These are phyloP conservation scores for Penicillium diatomitis DNA, from an alignment of 495 filamentous ascomycete species.

Conservation along the genomic window DNA sequence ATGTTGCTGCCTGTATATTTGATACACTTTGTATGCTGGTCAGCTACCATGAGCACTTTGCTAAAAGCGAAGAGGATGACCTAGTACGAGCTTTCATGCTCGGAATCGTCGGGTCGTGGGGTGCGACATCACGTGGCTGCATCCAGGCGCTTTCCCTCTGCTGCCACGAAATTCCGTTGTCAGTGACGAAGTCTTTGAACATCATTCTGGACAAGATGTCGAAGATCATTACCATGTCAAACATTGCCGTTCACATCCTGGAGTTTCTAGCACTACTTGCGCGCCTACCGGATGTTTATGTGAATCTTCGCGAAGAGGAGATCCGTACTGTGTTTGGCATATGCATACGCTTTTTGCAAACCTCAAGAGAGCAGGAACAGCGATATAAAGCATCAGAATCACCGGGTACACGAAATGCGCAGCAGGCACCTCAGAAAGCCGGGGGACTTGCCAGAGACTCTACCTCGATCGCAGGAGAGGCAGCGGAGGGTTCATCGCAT, in stretches of 20 bases:
- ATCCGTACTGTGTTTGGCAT: conserved; percentile 90
- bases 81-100: conserved; percentile 76
- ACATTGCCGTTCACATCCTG: conserved; percentile 85
- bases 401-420: conserved; percentile 18
- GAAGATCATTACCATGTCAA: conserved; percentile 85
- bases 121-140: conserved; percentile 78
- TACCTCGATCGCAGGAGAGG: conserved; percentile 20
- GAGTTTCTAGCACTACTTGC: conserved; percentile 86
- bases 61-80: conserved; percentile 78
- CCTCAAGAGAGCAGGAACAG: conserved; percentile 52
- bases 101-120: conserved; percentile 70
- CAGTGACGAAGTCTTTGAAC: conserved; percentile 70
- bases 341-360: conserved; percentile 84
- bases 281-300: conserved; percentile 72
- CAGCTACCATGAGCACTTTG: conserved; percentile 77
- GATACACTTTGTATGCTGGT: conserved; percentile 75
- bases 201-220: conserved; percentile 85
- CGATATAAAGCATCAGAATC: conserved; percentile 33
- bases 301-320: conserved; percentile 79
- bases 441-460: conserved; percentile 38
- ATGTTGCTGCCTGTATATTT: conserved; percentile 82
- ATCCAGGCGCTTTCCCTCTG: conserved; percentile 92
- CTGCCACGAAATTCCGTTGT: conserved; percentile 82
- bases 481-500: conserved; percentile 21
- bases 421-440: conserved; percentile 21